Percentiles rank a stretch among this genome's conserved stretches.
Conservation (phyloP, 2,329 filamentous ascomycete genomes). For the Sporothrix curviconia region DNA sequence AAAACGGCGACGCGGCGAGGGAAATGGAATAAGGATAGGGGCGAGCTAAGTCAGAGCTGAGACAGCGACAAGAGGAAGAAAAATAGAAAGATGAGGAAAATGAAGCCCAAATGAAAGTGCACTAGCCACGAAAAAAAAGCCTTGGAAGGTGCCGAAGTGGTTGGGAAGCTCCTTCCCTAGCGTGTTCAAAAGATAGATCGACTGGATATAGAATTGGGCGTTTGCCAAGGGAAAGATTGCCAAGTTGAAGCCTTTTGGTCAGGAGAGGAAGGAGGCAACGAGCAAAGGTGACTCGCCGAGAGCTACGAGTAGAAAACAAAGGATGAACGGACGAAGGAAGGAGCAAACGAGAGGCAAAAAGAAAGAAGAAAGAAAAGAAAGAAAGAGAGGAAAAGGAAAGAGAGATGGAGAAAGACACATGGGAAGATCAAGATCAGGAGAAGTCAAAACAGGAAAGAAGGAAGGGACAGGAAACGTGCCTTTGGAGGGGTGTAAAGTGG, state of each 20-base stretch:
- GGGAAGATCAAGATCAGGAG: neutral
- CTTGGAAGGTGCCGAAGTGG: neutral
- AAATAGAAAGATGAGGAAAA: neutral
- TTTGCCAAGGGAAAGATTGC: too few relatives aligned
- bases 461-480: too few relatives aligned
- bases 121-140: slow-evolving; percentile 7
- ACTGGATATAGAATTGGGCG: too few relatives aligned
- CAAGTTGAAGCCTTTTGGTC: neutral
- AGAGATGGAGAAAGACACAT: neutral
- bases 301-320: neutral
- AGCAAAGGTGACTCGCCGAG: neutral
- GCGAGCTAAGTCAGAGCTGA: slow-evolving; percentile 11
- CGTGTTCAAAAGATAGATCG: neutral
- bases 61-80: neutral
- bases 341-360: neutral
- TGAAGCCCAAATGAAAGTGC: neutral
- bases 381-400: neutral
- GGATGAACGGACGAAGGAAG: neutral
- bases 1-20: neutral
- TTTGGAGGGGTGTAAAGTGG: too few relatives aligned
- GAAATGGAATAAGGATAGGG: slow-evolving; percentile 3
- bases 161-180: neutral
- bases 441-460: too few relatives aligned
- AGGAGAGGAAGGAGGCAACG: neutral
- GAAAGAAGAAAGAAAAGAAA: neutral